Percentiles rank a stretch among this genome's conserved stretches.
These are phyloP conservation scores for Hyaloperonospora brassicae DNA, from an alignment of 352 stramenopile species.

Conservation along the genomic window DNA sequence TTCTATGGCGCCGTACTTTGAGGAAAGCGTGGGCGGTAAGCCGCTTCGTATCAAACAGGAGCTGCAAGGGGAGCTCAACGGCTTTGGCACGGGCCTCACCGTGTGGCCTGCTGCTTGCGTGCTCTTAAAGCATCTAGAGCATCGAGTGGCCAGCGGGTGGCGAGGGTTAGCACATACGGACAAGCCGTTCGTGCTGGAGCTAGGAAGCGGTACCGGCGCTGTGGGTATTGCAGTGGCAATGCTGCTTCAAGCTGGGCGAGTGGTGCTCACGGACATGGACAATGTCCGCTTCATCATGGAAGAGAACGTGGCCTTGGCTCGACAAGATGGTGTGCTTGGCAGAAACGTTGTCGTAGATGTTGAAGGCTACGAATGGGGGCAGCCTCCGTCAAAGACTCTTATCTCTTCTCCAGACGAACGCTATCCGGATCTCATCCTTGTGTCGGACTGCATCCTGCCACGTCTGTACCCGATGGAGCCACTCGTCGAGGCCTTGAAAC, in stretches of 20 bases:
- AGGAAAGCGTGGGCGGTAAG: constrained; percentile 31
- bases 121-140: constrained; percentile 70
- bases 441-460: constrained; percentile 94
- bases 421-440: constrained; percentile 79
- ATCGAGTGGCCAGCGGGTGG: constrained; percentile 33
- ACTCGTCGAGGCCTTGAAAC: constrained; percentile 83
- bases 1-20: constrained; percentile 60
- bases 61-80: constrained; percentile 71
- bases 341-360: constrained; percentile 45
- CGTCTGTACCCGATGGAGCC: constrained; percentile 93
- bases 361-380: constrained; percentile 88
- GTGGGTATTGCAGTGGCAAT: constrained; percentile 85
- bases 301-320: constrained; percentile 69
- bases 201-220: constrained; percentile 88
- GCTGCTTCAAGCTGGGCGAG: constrained; percentile 59
- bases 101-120: constrained; percentile 79
- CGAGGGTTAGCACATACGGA: constrained; percentile 10
- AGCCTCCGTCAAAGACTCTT: constrained; percentile 27
- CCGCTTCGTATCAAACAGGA: constrained; percentile 63
- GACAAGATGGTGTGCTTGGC: constrained; percentile 21
- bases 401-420: constrained; percentile 15
- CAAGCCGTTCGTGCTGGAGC: constrained; percentile 69
- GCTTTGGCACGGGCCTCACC: constrained; percentile 71
- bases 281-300: constrained; percentile 85
- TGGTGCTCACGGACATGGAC: constrained; percentile 88